A percentile compares a stretch with the other conserved stretches of the same genome.
Evolutionary conservation across 768 basidiomycete species (phyloP).

Genomic region (Thelephora ganbajun): DNA sequence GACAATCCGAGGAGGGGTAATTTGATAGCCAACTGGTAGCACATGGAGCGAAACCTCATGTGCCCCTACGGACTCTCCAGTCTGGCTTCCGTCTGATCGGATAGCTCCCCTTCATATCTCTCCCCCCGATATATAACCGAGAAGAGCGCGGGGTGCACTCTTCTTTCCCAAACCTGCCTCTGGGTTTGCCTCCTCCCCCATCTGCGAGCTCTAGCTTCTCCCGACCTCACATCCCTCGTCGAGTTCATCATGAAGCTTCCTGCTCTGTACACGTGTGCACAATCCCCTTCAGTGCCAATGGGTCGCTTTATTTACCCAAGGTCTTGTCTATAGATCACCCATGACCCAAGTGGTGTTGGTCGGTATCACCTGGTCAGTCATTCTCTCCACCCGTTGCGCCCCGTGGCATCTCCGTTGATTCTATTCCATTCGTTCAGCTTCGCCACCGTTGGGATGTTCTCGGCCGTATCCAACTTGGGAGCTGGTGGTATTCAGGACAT

Average conservation of each 20-base stretch:
- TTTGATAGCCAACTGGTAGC: too few relatives aligned
- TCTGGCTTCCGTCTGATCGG: too few relatives aligned
- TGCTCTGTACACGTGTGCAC: conserved; percentile 14
- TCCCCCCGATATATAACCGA: too few relatives aligned
- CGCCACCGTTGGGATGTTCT: conserved; percentile 25
- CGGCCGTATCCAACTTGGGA: conserved; percentile 22
- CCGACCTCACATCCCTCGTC: conserved; percentile 6
- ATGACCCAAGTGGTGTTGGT: conserved; percentile 22
- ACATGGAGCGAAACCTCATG: too few relatives aligned
- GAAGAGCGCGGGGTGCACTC: too few relatives aligned
- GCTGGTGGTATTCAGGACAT: conserved; percentile 27
- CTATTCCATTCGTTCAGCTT: conserved; percentile 12
- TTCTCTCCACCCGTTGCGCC: background rate
- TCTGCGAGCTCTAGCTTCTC: background rate
- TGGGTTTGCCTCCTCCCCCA: background rate
- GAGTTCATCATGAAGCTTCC: conserved; percentile 10
- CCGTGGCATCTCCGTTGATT: background rate
- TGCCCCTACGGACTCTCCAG: too few relatives aligned
- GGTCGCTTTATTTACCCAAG: background rate
- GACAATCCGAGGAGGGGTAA: too few relatives aligned
- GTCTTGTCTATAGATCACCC: conserved; percentile 12
- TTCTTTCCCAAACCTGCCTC: too few relatives aligned
- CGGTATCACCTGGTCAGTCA: conserved; percentile 18
- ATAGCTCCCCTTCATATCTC: too few relatives aligned
- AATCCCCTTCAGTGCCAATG: background rate